Evolutionary conservation across 768 basidiomycete species (phyloP).

Genomic region (Agrocybe praecox): DNA sequence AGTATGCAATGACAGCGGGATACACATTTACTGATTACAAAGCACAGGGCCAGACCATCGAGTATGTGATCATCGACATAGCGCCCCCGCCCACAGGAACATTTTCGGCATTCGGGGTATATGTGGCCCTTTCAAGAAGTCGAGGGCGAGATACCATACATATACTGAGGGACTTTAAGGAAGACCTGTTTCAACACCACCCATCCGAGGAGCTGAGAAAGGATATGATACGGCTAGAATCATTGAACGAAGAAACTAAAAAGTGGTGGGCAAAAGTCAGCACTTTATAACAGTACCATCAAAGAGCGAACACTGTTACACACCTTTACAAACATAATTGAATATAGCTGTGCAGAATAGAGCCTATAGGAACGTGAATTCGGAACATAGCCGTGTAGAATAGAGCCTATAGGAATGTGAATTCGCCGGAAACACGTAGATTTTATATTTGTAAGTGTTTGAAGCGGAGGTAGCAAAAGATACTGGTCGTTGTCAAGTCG

Average conservation of each 20-base stretch:
- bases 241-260: not conserved
- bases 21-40: conserved; percentile 46
- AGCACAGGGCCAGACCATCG: conserved; percentile 40
- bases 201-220: conserved; percentile 7
- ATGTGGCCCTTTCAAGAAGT: conserved; percentile 37
- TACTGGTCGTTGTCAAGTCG: too few relatives aligned
- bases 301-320: too few relatives aligned
- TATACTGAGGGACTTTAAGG: conserved; percentile 8
- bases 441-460: too few relatives aligned
- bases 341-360: too few relatives aligned
- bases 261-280: not conserved
- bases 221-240: conserved; percentile 1
- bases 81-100: conserved; percentile 25
- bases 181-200: conserved; percentile 5
- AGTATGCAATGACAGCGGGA: conserved; percentile 33
- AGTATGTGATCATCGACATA: conserved; percentile 36
- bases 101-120: conserved; percentile 32
- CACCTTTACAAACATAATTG: too few relatives aligned
- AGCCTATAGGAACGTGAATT: too few relatives aligned
- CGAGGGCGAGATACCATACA: conserved; percentile 20
- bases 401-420: too few relatives aligned
- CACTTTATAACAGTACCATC: too few relatives aligned
- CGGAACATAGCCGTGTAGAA: too few relatives aligned
- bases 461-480: too few relatives aligned
- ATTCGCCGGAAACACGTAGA: too few relatives aligned